Conservation (phyloP, 2,329 filamentous ascomycete species). For the Pleoardoris graminearum region DNA sequence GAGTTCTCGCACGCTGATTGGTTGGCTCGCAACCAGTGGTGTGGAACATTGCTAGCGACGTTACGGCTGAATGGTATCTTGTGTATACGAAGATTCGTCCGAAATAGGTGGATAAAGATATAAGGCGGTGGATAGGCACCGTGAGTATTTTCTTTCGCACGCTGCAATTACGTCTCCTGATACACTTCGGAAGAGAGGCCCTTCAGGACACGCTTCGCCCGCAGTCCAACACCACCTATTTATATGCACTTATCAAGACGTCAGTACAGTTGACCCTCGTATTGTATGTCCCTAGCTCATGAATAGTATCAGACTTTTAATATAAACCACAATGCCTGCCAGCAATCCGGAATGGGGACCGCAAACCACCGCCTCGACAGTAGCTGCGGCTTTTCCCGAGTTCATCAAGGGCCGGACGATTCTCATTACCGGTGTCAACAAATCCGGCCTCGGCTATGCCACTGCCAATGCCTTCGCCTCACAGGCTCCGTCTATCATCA, state of each 20-base stretch:
- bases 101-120: neutral
- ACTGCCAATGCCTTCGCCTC: slow-evolving; percentile 1
- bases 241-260: neutral
- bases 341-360: slow-evolving; percentile 4
- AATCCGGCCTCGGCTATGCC: neutral
- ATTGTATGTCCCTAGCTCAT: no score
- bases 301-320: no score
- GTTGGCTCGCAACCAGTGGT: neutral
- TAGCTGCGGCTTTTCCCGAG: slow-evolving; percentile 13
- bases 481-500: slow-evolving; percentile 11
- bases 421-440: slow-evolving; percentile 7
- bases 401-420: slow-evolving; percentile 12
- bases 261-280: no score
- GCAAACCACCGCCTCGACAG: slow-evolving; percentile 12
- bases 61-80: neutral
- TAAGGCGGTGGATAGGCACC: no score
- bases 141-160: no score
- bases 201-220: no score
- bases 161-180: no score
- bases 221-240: neutral
- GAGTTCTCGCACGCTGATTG: slow-evolving; percentile 1
- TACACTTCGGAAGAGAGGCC: no score
- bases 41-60: neutral
- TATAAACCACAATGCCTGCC: neutral
- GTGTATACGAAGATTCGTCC: neutral